Evolutionary conservation across 805 yeast species (phyloP).

Genomic region (Dipodascopsis tothii): DNA sequence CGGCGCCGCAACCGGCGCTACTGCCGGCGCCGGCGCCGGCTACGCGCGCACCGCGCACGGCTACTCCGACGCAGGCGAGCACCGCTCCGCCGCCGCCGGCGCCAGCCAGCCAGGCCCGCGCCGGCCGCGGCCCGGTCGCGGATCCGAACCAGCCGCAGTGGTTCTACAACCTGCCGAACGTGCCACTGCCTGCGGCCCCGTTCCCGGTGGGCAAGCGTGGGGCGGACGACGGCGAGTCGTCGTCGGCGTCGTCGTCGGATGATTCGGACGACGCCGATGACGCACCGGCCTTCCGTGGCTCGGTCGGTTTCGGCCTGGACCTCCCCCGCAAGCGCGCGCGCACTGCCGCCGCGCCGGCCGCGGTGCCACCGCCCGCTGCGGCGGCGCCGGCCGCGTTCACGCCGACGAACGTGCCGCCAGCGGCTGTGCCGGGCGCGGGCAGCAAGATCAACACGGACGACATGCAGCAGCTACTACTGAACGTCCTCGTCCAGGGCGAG

Average conservation of each 20-base stretch:
- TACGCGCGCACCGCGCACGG: background rate
- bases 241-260: background rate
- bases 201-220: background rate
- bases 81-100: background rate
- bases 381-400: background rate
- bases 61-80: background rate
- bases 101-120: background rate
- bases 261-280: background rate
- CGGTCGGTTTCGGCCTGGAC: background rate
- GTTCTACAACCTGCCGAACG: background rate
- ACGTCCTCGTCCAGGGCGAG: background rate
- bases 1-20: too few relatives aligned
- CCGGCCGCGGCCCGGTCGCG: background rate
- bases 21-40: too few relatives aligned
- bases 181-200: background rate
- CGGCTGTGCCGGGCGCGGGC: too few relatives aligned
- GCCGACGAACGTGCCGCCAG: background rate
- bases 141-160: too few relatives aligned
- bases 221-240: background rate
- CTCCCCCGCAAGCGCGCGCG: background rate
- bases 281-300: background rate
- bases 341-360: background rate
- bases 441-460: background rate
- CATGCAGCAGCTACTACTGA: background rate
- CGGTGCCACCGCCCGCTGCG: too few relatives aligned